Evolutionary conservation across 2,329 filamentous ascomycete species (phyloP).

Genomic region (Penicillium olsonii): DNA sequence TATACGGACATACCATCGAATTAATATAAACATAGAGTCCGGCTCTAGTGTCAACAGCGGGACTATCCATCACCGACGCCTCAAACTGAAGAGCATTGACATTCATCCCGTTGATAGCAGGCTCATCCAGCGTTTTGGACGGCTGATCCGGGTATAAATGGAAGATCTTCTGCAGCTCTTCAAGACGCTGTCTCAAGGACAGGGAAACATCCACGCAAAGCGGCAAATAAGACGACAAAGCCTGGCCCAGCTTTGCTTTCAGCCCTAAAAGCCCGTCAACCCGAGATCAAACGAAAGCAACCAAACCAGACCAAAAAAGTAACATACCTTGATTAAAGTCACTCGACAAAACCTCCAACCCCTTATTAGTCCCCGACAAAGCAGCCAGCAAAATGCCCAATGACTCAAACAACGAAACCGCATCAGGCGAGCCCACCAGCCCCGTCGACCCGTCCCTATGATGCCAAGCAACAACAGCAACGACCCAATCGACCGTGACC

Average conservation of each 20-base stretch:
- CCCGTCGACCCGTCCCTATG: constrained; percentile 24
- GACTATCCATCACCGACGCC: constrained; percentile 63
- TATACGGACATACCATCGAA: constrained; percentile 61
- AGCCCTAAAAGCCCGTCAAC: constrained; percentile 28
- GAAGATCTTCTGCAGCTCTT: constrained; percentile 45
- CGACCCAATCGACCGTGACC: constrained; percentile 42
- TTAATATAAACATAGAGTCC: constrained; percentile 86
- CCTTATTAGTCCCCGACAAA: constrained; percentile 39
- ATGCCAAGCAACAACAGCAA: constrained; percentile 39
- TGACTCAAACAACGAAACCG: constrained; percentile 44
- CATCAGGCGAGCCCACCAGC: constrained; percentile 38
- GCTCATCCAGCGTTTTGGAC: constrained; percentile 45
- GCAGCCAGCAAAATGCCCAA: constrained; percentile 45
- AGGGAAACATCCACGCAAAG: constrained; percentile 43
- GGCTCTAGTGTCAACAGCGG: constrained; percentile 72
- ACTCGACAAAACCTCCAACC: constrained; percentile 38
- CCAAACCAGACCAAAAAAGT: neutral
- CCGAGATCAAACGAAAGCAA: neutral
- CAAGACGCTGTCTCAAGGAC: constrained; percentile 41
- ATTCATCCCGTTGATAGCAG: constrained; percentile 45
- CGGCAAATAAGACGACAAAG: constrained; percentile 42
- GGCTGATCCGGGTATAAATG: constrained; percentile 44
- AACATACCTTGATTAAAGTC: constrained; percentile 36
- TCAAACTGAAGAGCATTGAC: constrained; percentile 56
- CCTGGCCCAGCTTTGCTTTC: constrained; percentile 40